Conservation (phyloP, 805 yeast genomes). For the Kuraishia molischiana region DNA sequence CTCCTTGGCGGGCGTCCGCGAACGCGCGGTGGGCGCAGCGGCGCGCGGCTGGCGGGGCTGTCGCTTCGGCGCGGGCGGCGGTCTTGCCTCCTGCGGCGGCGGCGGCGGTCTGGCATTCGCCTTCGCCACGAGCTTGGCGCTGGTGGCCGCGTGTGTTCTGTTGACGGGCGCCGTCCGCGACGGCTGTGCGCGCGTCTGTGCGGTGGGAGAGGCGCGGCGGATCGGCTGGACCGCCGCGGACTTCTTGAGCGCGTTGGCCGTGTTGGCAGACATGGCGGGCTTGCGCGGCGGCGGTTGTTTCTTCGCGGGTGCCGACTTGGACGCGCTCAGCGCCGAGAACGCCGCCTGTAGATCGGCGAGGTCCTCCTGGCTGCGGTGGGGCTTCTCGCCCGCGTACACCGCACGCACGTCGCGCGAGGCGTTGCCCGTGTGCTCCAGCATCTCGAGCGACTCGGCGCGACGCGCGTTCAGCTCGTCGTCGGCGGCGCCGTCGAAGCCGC, state of each 20-base stretch:
- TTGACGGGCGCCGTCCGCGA: not conserved
- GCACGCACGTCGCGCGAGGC: conserved; percentile 10
- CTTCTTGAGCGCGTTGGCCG: conserved; percentile 2
- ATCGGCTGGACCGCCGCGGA: conserved; percentile 1
- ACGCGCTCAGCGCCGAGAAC: conserved; percentile 5
- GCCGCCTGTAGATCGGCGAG: conserved; percentile 1
- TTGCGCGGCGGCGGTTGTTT: not conserved
- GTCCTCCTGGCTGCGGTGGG: conserved; percentile 1
- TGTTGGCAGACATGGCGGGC: conserved; percentile 1
- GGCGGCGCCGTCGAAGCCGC: conserved; percentile 7
- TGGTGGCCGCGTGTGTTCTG: conserved; percentile 1
- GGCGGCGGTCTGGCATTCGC: not conserved
- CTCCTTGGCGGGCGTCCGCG: not conserved
- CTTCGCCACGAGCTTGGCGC: not conserved
- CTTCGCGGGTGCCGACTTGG: conserved; percentile 4
- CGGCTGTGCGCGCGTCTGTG: not conserved
- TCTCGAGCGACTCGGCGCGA: conserved; percentile 15
- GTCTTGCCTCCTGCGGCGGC: not conserved
- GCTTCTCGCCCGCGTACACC: not conserved
- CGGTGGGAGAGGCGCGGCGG: not conserved
- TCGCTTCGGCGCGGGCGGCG: not conserved
- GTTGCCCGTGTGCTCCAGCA: conserved; percentile 15
- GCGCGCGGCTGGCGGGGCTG: not conserved
- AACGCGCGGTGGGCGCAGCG: not conserved
- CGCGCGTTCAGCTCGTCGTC: conserved; percentile 11